Base-by-base conservation (phyloP, 169 alveolate genomes). In the Plasmodium coatneyi region DNA sequence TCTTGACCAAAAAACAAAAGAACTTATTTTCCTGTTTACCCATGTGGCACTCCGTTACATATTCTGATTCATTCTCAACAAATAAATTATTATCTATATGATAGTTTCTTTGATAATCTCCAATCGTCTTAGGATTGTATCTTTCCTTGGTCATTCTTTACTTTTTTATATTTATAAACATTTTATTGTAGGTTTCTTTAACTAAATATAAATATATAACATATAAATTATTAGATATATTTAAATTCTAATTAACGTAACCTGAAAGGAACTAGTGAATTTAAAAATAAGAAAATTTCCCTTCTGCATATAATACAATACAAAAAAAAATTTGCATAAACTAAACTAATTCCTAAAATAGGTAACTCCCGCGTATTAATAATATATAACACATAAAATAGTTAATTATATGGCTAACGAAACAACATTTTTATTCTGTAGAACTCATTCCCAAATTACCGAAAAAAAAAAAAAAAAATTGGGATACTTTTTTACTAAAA, bases 131-230 rank as follows among this genome's bases (percentile, higher is more conserved):
- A 60, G 70, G 60, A 56, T 16, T 78, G 52, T 19, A 16, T 78
- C 49, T 78, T 16, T 41, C 39, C 52, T 41, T 78, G 71, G 83
- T 78, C 83, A 78, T 78, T 78, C 39, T 78, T 56, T 39, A 39
- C 25, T 39, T 12, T 39, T 36, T 78, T 39, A 39, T 25, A 39
- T 39, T 78, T 39, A 34, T 34, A 39, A n/a, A 78, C 83, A 78
- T 78, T 78, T 78, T 34, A 36, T 7, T 32, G 22, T 19, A 30
- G 5, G 10, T 30, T 36, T 39, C 28, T 10, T 34, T 39, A 78
- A 78, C 52, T 78, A 78, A 34, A 36, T 34, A 76, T 32, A 39
- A 19, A 72, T 19, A 28, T 7, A 41, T 41, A 43, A 12, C 54
- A 43, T 2, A 43, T 60, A 60, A 19, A 2, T 3, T 34, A 60